phyloP scores from a whole-genome alignment of 164 flowering plant species.

The Nymphaea colorata region DNA sequence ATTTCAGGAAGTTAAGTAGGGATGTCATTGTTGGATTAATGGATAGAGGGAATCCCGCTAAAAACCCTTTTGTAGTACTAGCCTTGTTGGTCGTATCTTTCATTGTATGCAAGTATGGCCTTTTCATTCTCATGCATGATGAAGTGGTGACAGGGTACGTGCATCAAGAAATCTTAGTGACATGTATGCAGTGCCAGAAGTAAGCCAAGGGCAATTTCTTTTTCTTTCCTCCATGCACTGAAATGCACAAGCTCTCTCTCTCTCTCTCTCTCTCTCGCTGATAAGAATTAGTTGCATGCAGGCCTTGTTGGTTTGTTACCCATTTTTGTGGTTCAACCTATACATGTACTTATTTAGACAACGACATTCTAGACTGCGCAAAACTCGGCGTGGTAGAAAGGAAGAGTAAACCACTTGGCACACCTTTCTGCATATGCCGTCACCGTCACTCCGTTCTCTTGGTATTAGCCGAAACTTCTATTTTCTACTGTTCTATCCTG shows the following conservation, averaged over 20 bases:
- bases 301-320: constrained; percentile 67
- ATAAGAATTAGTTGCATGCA: constrained; percentile 9
- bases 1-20: too few species aligned
- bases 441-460: neutral
- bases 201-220: neutral
- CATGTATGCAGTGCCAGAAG: too few species aligned
- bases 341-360: constrained; percentile 77
- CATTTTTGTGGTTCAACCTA: constrained; percentile 67
- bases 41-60: too few species aligned
- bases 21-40: too few species aligned
- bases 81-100: too few species aligned
- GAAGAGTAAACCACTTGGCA: neutral
- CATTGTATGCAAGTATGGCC: too few species aligned
- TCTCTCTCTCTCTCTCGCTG: neutral
- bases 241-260: neutral
- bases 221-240: neutral
- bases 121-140: too few species aligned
- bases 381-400: constrained; percentile 1
- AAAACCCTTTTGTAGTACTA: too few species aligned
- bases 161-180: too few species aligned
- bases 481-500: neutral
- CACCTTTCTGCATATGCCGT: neutral
- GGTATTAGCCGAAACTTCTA: neutral
- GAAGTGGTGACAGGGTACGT: too few species aligned
- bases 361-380: constrained; percentile 51